Evolutionary conservation across 2,329 filamentous ascomycete genomes (phyloP), one percentile per base, ranked within the genome.

Genomic region (Epichloe hybrida): DNA sequence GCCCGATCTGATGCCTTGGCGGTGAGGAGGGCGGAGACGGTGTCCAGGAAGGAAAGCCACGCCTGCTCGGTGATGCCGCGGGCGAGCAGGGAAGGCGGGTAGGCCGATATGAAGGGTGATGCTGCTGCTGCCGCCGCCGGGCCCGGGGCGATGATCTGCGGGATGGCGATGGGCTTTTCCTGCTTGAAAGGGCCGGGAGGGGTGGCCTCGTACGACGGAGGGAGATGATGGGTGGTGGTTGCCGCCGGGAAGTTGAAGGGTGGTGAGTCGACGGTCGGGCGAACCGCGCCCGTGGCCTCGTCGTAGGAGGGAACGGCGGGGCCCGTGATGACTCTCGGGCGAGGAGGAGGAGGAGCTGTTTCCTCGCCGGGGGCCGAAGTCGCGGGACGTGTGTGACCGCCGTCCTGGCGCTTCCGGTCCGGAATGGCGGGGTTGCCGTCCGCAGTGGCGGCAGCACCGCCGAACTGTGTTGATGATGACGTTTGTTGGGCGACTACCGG

Each of bases 1-100:
- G 72, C 71, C 3, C 69, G 66, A 46, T 71, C 67, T 0, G 69
- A 68, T 0, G 73, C 69, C 20, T 65, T 71, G 47, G 72, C 71
- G 0, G 66, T 64, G 5, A 75, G 63, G 52, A 74, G 74, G 1
- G 69, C 72, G 0, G 72, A 74, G 2, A 72, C 57, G 7, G 72
- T 72, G 20, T 62, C 55, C 2, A 69, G 50, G 15, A 69, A 68
- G 0, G 66, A 63, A 7, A 49, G 47, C 66, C 66, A 70, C 0
- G 64, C 61, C n/a, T 61, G 56, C 6, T 61, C 51, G 0, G 66
- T 62, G 51, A 70, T 64, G 40, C 66, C 72, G 37, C 65, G 62
- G 15, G 58, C 54, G 0, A 73, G 64, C 0, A 75, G 65, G 3
- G 59, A 48, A 0, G 65, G 64, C 0, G 69, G 50, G 51, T 69